Evolutionary conservation across 495 filamentous ascomycete genomes (phyloP).

Genomic region (Rostrohypoxylon terebratum): DNA sequence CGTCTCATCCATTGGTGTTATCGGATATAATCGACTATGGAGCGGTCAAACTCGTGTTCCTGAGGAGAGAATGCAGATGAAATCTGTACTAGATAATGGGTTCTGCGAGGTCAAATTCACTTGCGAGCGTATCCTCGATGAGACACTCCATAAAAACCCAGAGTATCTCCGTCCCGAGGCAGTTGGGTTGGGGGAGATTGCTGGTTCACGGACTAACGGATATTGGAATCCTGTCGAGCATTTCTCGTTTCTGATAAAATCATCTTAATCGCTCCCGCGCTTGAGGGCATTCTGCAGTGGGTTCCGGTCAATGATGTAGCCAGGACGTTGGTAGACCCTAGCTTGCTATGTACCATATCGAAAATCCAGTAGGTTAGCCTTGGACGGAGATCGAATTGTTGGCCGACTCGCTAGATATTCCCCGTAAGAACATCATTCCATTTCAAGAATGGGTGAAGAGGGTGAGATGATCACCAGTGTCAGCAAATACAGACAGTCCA

Average conservation of each 20-base stretch:
- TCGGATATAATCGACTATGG: conserved; percentile 58
- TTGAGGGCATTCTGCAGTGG: conserved; percentile 61
- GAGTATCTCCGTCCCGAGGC: conserved; percentile 58
- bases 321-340: conserved; percentile 43
- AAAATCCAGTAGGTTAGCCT: not conserved
- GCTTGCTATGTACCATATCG: not conserved
- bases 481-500: not conserved
- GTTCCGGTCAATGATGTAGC: conserved; percentile 62
- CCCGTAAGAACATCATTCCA: not conserved
- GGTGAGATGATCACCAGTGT: not conserved
- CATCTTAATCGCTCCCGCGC: conserved; percentile 62
- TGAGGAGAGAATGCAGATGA: conserved; percentile 50
- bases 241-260: conserved; percentile 64
- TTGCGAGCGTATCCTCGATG: conserved; percentile 64
- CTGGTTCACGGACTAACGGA: conserved; percentile 61
- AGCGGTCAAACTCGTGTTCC: conserved; percentile 49
- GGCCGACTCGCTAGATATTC: not conserved
- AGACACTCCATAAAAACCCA: conserved; percentile 60
- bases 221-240: conserved; percentile 67
- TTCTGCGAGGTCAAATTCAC: conserved; percentile 64
- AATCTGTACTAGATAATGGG: conserved; percentile 58
- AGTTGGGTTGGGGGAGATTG: conserved; percentile 62
- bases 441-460: conserved; percentile 5
- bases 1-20: conserved; percentile 65
- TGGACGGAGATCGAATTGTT: not conserved